Conservation (phyloP, 2,329 filamentous ascomycete genomes). For the Parafenestella ontariensis region DNA sequence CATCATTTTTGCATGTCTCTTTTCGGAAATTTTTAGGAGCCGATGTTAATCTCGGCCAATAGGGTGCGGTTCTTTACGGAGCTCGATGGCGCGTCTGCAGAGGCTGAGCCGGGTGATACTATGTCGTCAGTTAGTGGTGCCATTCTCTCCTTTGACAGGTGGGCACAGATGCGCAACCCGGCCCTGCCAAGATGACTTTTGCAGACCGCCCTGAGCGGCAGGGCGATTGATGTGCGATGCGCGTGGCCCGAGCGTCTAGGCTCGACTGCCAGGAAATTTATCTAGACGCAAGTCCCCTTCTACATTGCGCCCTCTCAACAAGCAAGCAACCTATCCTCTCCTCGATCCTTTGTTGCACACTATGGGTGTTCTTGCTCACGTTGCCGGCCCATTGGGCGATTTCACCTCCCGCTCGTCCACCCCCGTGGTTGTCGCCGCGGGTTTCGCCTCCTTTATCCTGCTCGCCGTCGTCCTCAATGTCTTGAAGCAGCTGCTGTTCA, state of each 20-base stretch:
- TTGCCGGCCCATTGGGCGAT: constrained; percentile 58
- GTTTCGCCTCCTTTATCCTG: constrained; percentile 57
- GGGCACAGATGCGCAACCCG: constrained; percentile 15
- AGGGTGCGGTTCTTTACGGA: constrained; percentile 23
- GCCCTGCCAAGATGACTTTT: constrained; percentile 29
- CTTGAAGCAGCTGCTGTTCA: constrained; percentile 77
- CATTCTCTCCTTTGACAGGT: constrained; percentile 22
- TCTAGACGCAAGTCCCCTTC: constrained; percentile 22
- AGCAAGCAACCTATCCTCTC: constrained; percentile 10
- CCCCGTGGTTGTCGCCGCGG: constrained; percentile 55
- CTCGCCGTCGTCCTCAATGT: constrained; percentile 78
- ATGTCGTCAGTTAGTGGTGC: constrained; percentile 35
- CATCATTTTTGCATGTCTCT: background rate
- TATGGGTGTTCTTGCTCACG: constrained; percentile 61
- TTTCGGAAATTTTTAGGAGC: background rate
- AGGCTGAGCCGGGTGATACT: constrained; percentile 2
- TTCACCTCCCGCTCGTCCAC: constrained; percentile 50
- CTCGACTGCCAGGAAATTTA: constrained; percentile 37
- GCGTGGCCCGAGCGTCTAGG: constrained; percentile 28
- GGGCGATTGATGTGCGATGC: constrained; percentile 10
- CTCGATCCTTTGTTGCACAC: constrained; percentile 22
- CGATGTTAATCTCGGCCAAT: constrained; percentile 24
- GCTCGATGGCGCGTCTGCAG: constrained; percentile 19
- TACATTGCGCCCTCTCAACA: constrained; percentile 14
- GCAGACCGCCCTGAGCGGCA: constrained; percentile 24